phyloP scores from a whole-genome alignment of 192 early-diverging fungal species.

The Powellomyces hirtus region DNA sequence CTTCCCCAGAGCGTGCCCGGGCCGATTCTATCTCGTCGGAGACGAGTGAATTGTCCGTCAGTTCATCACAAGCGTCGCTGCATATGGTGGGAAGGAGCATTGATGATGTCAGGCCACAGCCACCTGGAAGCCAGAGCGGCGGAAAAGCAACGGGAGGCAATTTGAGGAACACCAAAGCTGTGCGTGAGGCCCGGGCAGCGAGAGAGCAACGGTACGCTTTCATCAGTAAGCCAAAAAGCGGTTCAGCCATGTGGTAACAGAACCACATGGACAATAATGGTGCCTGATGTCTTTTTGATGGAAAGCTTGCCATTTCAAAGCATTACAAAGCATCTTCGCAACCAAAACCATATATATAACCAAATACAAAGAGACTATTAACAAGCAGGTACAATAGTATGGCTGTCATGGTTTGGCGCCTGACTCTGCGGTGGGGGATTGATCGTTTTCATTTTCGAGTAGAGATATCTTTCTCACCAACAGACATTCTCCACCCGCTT shows the following conservation, averaged over 20 bases:
- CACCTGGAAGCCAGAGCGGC: neutral
- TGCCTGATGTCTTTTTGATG: no score
- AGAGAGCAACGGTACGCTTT: conserved; percentile 6
- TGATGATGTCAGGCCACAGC: conserved; percentile 11
- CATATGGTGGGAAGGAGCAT: conserved; percentile 6
- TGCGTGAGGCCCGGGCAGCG: neutral
- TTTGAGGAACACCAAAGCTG: conserved; percentile 3
- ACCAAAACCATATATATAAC: no score
- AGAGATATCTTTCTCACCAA: conserved; percentile 1
- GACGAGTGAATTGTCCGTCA: neutral
- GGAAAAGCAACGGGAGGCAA: neutral
- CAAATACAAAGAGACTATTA: no score
- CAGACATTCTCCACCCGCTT: conserved; percentile 75
- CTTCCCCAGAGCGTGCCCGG: neutral
- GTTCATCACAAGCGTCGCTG: neutral
- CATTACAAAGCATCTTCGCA: no score
- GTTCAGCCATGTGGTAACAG: conserved; percentile 2
- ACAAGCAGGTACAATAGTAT: no score
- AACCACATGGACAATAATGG: no score
- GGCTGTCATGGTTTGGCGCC: no score
- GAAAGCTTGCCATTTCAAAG: no score
- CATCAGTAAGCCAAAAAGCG: conserved; percentile 6
- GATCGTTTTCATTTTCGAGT: neutral
- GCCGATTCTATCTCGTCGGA: neutral
- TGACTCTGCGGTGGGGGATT: no score